These are phyloP conservation scores for Lumnitzera racemosa DNA, from an alignment of 345 rosid genomes.

Conservation along the genomic window DNA sequence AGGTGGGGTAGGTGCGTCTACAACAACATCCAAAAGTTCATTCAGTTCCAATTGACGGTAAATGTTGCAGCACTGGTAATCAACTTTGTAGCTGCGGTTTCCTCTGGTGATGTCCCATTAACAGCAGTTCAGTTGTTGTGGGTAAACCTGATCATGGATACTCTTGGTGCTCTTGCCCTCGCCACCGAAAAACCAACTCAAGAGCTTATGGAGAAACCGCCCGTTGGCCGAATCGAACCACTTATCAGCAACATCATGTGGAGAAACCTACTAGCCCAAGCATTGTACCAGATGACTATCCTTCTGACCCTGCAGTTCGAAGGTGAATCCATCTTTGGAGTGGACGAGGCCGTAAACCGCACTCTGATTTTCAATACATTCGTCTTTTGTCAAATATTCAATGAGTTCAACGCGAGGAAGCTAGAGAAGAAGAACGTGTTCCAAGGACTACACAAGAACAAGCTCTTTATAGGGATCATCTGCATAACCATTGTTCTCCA, in stretches of 20 bases:
- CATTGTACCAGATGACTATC: slow-evolving; percentile 70
- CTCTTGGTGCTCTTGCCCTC: slow-evolving; percentile 96
- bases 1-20: slow-evolving; percentile 99
- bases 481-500: slow-evolving; percentile 67
- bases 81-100: slow-evolving; percentile 87
- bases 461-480: slow-evolving; percentile 69
- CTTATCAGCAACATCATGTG: slow-evolving; percentile 97
- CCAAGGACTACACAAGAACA: slow-evolving; percentile 65
- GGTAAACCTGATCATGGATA: slow-evolving; percentile 98
- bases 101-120: slow-evolving; percentile 89
- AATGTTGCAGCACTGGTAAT: slow-evolving; percentile 91
- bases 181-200: slow-evolving; percentile 99
- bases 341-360: slow-evolving; percentile 20
- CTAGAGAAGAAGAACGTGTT: slow-evolving; percentile 88
- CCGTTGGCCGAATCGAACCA: slow-evolving; percentile 97
- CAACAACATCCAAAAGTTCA: slow-evolving; percentile 95
- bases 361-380: slow-evolving; percentile 92
- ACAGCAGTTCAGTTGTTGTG: slow-evolving; percentile 96
- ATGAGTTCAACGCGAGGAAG: slow-evolving; percentile 96
- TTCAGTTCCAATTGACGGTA: slow-evolving; percentile 96
- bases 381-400: slow-evolving; percentile 94
- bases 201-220: slow-evolving; percentile 74
- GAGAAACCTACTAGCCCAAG: slow-evolving; percentile 84
- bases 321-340: slow-evolving; percentile 51
- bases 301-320: slow-evolving; percentile 67